Evolutionary conservation across 2,329 filamentous ascomycete species (phyloP), one percentile per base, ranked within the genome.

Genomic region (Sarocladium brachiariae): DNA sequence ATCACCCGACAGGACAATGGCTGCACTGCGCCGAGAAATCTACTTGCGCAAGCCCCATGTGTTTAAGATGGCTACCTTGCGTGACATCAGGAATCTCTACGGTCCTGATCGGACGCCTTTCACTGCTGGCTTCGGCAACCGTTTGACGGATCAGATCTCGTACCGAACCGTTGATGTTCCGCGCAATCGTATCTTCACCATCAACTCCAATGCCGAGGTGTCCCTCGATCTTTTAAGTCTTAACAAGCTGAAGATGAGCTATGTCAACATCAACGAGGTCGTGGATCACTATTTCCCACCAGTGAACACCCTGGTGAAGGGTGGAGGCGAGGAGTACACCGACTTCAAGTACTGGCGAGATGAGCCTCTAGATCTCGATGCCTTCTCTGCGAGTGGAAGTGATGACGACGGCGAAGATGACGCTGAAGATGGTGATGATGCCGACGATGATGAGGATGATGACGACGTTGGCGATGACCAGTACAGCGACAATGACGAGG

Each of bases 251-350:
- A 96, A 93, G 71, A 92, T 95, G 61, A 96, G 88, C 56, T 99
- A 99, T 64, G 89, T 96, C 55, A 91, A 89, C 61, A 99, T 99
- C 84, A 86, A 89, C 53, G 95, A 99, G 66, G 85, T 99, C 53
- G 89, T 99, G 6, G 93, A 99, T 64, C 93, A 99, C 67, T 97
- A 96, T 72, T 99, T 99, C 67, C 93, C 93, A 6, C 89, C 95
- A 2, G 85, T 95, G 11, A 89, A 85, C 55, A 84, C 91, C 23
- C 76, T 99, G 25, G 84, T 96, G 16, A 89, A 87, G 60, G 87
- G 87, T 39, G 92, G 91, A 18, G 92, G 91, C 11, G 93, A 97
- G 65, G 87, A 95, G 52, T 99, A 88, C 62, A 99, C 93, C 0
- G 93, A 99, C 65, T 99, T 99, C 69, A 92, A 84, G 52, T 99